phyloP scores from a whole-genome alignment of 371 early-diverging fungal species.

The Mortierella sp. region DNA sequence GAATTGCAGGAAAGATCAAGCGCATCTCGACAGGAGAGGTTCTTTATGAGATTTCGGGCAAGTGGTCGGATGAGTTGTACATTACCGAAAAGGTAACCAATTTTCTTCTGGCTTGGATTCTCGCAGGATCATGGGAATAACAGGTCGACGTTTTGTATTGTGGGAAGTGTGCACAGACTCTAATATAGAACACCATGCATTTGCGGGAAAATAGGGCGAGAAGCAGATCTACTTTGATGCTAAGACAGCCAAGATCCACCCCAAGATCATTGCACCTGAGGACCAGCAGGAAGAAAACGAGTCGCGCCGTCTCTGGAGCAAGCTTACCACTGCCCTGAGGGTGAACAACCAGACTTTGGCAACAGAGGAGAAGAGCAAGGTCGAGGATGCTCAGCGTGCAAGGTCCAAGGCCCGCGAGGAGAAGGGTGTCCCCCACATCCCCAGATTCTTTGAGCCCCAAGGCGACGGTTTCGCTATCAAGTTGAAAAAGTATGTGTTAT shows the following conservation, averaged over 20 bases:
- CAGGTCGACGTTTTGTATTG: too few species aligned
- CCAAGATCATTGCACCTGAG: constrained; percentile 80
- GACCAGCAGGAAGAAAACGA: constrained; percentile 86
- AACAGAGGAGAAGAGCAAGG: constrained; percentile 83
- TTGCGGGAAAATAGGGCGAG: constrained; percentile 37
- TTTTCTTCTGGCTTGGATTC: constrained; percentile 9
- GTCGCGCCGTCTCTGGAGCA: constrained; percentile 89
- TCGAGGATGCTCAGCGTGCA: constrained; percentile 89
- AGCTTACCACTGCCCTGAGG: constrained; percentile 83
- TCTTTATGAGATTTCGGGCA: constrained; percentile 87
- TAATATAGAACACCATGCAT: background rate
- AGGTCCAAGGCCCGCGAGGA: constrained; percentile 74
- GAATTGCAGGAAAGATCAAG: constrained; percentile 88
- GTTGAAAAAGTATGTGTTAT: constrained; percentile 44
- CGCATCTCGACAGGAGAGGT: constrained; percentile 81
- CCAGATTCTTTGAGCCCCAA: constrained; percentile 40
- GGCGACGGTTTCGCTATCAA: constrained; percentile 38
- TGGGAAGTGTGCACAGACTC: background rate
- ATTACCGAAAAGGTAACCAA: constrained; percentile 61
- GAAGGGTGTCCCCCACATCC: constrained; percentile 44
- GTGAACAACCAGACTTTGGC: constrained; percentile 81
- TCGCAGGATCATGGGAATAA: background rate
- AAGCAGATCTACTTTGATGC: constrained; percentile 81
- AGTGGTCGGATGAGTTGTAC: constrained; percentile 87
- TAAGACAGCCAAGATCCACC: constrained; percentile 68